Conservation (phyloP, 495 filamentous ascomycete species). For the Trichocladium uniseriatum region DNA sequence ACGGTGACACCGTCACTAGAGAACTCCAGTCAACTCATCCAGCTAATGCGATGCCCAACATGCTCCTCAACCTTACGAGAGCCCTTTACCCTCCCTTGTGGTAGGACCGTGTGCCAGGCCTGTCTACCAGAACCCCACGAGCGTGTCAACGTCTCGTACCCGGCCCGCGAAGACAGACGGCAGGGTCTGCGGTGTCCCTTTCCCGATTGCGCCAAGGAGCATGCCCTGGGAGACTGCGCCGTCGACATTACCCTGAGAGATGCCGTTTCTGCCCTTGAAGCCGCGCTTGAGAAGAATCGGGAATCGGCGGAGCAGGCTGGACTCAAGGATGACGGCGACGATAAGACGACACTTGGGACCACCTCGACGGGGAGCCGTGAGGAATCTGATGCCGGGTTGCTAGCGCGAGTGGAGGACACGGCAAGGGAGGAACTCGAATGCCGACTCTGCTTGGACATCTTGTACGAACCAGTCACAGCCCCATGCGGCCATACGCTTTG, state of each 20-base stretch:
- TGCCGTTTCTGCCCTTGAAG: slow-evolving; percentile 45
- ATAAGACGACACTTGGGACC: background rate
- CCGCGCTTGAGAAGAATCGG: slow-evolving; percentile 8
- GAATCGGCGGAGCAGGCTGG: background rate
- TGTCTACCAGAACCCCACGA: slow-evolving; percentile 60
- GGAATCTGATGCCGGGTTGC: slow-evolving; percentile 35
- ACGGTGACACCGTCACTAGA: too few relatives aligned
- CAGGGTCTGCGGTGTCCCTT: slow-evolving; percentile 68
- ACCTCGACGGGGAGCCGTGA: background rate
- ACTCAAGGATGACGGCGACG: background rate
- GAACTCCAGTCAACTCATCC: slow-evolving; percentile 38
- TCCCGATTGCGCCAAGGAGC: slow-evolving; percentile 53
- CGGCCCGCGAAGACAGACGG: slow-evolving; percentile 53
- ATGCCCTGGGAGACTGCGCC: slow-evolving; percentile 67
- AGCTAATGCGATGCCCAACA: slow-evolving; percentile 61
- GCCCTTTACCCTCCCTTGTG: slow-evolving; percentile 76
- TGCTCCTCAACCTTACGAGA: slow-evolving; percentile 60
- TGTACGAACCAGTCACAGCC: slow-evolving; percentile 74
- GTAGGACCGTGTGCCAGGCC: slow-evolving; percentile 61
- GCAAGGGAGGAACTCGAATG: slow-evolving; percentile 68
- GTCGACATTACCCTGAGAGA: slow-evolving; percentile 67
- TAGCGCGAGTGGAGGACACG: slow-evolving; percentile 50
- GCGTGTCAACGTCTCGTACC: slow-evolving; percentile 57
- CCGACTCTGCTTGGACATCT: slow-evolving; percentile 73
- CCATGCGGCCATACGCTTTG: slow-evolving; percentile 66